Percentiles rank a stretch among this genome's conserved stretches.
These are phyloP conservation scores for Chrysophaeum taylorii DNA, from an alignment of 352 stramenopile genomes.

Conservation along the genomic window DNA sequence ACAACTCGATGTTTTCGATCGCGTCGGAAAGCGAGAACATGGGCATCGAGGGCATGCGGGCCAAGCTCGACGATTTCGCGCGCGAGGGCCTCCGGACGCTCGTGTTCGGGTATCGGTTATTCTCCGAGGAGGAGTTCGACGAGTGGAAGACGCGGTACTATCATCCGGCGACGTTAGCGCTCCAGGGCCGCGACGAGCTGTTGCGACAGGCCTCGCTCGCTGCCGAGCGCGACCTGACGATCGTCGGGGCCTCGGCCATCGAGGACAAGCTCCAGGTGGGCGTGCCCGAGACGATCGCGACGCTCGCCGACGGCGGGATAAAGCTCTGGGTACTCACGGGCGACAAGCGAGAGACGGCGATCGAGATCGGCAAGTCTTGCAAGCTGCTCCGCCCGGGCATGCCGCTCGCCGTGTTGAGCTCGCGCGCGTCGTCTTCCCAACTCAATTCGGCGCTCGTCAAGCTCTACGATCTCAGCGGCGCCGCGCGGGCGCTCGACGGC, in stretches of 20 bases:
- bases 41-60: slow-evolving; percentile 43
- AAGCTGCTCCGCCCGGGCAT: slow-evolving; percentile 46
- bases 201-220: slow-evolving; percentile 58
- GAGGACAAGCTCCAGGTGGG: slow-evolving; percentile 81
- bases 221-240: slow-evolving; percentile 61
- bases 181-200: slow-evolving; percentile 58
- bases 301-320: slow-evolving; percentile 65
- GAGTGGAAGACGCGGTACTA: slow-evolving; percentile 48
- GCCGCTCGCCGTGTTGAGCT: slow-evolving; percentile 35
- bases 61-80: slow-evolving; percentile 41
- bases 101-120: slow-evolving; percentile 47
- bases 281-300: slow-evolving; percentile 69
- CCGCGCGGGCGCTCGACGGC: not conserved
- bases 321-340: slow-evolving; percentile 86
- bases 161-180: slow-evolving; percentile 46
- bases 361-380: slow-evolving; percentile 82
- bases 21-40: slow-evolving; percentile 42
- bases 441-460: not conserved
- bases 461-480: not conserved
- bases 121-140: slow-evolving; percentile 40
- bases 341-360: slow-evolving; percentile 83
- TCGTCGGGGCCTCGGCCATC: slow-evolving; percentile 77
- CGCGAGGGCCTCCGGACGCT: slow-evolving; percentile 50
- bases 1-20: slow-evolving; percentile 62
- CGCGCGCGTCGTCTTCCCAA: not conserved